Evolutionary conservation across 257 asterid genomes (phyloP).

Genomic region (Nicotiana obtusifolia): DNA sequence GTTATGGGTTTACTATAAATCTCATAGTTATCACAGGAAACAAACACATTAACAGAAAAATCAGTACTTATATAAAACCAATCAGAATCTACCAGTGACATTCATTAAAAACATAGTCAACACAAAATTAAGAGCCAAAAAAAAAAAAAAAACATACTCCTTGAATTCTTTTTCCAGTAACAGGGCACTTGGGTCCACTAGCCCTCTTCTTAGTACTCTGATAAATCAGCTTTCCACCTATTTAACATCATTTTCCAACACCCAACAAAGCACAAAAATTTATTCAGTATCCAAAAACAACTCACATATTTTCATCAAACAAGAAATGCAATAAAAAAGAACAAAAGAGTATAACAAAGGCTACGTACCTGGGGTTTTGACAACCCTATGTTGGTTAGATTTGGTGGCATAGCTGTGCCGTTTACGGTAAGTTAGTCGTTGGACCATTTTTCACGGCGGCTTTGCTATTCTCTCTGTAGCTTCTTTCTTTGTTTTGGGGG

Average conservation of each 20-base stretch:
- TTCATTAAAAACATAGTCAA: not conserved
- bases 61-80: not conserved
- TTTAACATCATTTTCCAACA: not conserved
- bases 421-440: conserved; percentile 56
- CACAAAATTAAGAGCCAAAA: not conserved
- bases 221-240: conserved; percentile 74
- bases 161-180: conserved; percentile 80
- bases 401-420: conserved; percentile 91
- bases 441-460: conserved; percentile 53
- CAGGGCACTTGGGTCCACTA: conserved; percentile 78
- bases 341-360: not conserved
- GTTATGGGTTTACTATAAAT: not conserved
- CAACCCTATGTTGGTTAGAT: conserved; percentile 74
- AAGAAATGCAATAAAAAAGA: not conserved
- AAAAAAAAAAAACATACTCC: conserved; percentile 38
- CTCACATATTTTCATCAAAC: not conserved
- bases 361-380: conserved; percentile 70
- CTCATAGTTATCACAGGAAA: not conserved
- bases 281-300: not conserved
- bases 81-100: too few species aligned
- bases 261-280: not conserved
- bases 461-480: not conserved
- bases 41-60: not conserved
- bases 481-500: conserved; percentile 6
- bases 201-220: conserved; percentile 79